Evolutionary conservation across 2,329 filamentous ascomycete species (phyloP), one percentile per base, ranked within the genome.

Genomic region (Rhinocladiella similis): DNA sequence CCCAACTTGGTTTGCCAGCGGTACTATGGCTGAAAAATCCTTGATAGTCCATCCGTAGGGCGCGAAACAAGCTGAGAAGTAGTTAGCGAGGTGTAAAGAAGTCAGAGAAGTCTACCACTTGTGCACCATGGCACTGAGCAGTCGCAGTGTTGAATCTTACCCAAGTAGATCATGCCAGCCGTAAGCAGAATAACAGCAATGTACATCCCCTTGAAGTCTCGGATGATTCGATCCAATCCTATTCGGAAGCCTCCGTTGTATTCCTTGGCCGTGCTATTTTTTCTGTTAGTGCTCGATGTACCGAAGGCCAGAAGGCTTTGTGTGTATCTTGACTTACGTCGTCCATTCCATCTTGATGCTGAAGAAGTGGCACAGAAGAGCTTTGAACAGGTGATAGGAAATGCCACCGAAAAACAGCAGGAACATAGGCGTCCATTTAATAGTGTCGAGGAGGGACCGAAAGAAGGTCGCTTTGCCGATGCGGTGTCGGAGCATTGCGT

Each of bases 311-410:
- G 3, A 33, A 12, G 29, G 6, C 10, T 33, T 33, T 33, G 29
- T 33, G 4, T 25, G 29, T 27, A 12, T 4, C 10, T 33, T 12
- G 10, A 33, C 29, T 33, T 33, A 33, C 1, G 89, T 85, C 48
- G 89, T 89, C 90, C 90, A 94, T 3, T 83, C 84, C 86, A 94
- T 93, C 73, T 93, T 81, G 69, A 93, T 85, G 74, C 89, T 85
- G 69, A 94, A 89, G 83, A 93, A 90, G 77, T 94, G 90, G 3
- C 85, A 81, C 47, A 93, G 74, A 33, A 95, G 77, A 1, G 90
- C 90, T 70, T 92, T 87, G 38, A 84, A 88, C 48, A 95, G 83
- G 74, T 94, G 90, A 29, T 94, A 81, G 29, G 41, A 50, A 47
- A 61, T 20, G 35, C 90, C 90, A 50, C 90, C 90, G 19, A 95